Evolutionary conservation across 768 basidiomycete genomes (phyloP).

Genomic region (Piloderma croceum): DNA sequence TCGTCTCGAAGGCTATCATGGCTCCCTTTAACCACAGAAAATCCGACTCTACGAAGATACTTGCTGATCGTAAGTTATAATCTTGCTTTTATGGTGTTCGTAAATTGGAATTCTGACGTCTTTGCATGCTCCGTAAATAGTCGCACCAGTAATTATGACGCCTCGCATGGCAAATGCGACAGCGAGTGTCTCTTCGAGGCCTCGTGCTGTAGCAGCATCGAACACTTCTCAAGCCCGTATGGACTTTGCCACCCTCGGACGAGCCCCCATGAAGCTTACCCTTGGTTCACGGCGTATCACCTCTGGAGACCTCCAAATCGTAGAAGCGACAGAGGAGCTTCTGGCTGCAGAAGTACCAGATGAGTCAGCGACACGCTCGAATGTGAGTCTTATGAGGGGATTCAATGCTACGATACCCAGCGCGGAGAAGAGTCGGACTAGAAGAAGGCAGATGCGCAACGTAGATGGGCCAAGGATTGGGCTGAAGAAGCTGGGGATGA

Average conservation of each 20-base stretch:
- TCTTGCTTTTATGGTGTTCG: constrained; percentile 2
- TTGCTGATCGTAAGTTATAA: constrained; percentile 61
- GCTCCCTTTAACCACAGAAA: constrained; percentile 56
- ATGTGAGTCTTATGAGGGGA: constrained; percentile 80
- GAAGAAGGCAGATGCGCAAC: constrained; percentile 75
- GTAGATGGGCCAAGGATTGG: constrained; percentile 73
- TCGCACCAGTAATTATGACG: constrained; percentile 88
- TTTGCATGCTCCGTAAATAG: constrained; percentile 30
- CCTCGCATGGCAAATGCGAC: constrained; percentile 74
- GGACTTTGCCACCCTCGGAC: constrained; percentile 75
- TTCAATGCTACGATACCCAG: constrained; percentile 95
- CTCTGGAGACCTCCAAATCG: constrained; percentile 77
- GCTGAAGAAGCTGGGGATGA: constrained; percentile 73
- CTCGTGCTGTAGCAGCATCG: constrained; percentile 30
- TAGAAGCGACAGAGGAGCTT: constrained; percentile 76
- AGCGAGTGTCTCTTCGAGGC: constrained; percentile 57
- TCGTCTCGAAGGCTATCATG: constrained; percentile 65
- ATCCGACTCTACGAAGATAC: constrained; percentile 63
- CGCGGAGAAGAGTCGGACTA: constrained; percentile 69
- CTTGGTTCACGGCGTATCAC: constrained; percentile 64
- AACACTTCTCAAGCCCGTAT: constrained; percentile 37
- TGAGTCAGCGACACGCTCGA: constrained; percentile 59
- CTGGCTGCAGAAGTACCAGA: constrained; percentile 70
- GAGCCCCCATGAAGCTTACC: constrained; percentile 67
- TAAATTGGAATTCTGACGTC: constrained; percentile 3